phyloP scores from a whole-genome alignment of 805 yeast genomes.

The Wickerhamomyces sydowiorum region DNA sequence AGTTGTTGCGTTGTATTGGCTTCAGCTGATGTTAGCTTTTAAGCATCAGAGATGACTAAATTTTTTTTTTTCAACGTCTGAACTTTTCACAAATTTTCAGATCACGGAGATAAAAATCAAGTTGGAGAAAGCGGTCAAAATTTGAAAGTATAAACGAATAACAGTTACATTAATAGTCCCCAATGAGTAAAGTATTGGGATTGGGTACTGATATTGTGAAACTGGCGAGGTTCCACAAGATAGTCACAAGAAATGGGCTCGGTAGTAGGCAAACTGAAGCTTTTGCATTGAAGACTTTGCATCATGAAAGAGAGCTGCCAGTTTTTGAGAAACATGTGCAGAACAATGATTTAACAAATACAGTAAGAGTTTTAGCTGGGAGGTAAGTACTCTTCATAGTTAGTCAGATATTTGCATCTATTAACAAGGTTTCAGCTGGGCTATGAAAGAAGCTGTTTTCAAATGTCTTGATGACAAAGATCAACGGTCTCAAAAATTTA shows the following conservation, averaged over 20 bases:
- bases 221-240: slow-evolving; percentile 37
- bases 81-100: not conserved
- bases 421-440: slow-evolving; percentile 44
- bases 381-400: slow-evolving; percentile 12
- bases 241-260: slow-evolving; percentile 32
- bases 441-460: slow-evolving; percentile 68
- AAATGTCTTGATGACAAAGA: slow-evolving; percentile 46
- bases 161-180: not conserved
- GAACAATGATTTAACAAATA: slow-evolving; percentile 17
- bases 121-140: not conserved
- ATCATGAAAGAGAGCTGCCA: slow-evolving; percentile 37
- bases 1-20: not conserved
- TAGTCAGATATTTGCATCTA: not conserved
- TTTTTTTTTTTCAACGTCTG: not conserved
- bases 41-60: not conserved
- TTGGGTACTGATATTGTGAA: slow-evolving; percentile 55
- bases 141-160: not conserved
- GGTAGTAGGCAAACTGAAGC: slow-evolving; percentile 26
- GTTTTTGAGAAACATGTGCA: slow-evolving; percentile 20
- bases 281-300: slow-evolving; percentile 44
- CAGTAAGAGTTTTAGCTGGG: slow-evolving; percentile 40
- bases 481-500: slow-evolving; percentile 51
- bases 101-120: not conserved
- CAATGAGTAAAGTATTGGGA: slow-evolving; percentile 29
- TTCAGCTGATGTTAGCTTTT: too few relatives aligned